phyloP scores from a whole-genome alignment of 192 early-diverging fungal genomes.

The Blastocladiella britannica region DNA sequence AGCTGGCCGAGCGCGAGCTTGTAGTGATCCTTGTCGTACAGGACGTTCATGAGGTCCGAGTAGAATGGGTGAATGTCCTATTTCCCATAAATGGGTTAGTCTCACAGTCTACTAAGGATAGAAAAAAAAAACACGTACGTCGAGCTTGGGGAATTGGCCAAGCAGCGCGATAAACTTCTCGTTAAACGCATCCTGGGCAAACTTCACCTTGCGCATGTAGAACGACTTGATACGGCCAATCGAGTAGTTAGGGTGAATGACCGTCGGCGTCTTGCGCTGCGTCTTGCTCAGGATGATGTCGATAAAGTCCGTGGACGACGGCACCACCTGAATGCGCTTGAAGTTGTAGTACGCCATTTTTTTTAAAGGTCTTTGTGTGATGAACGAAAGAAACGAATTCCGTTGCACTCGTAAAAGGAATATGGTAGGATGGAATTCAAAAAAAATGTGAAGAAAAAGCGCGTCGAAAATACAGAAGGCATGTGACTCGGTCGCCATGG shows the following conservation, averaged over 20 bases:
- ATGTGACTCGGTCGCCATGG: too few species aligned
- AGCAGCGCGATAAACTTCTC: conserved; percentile 88
- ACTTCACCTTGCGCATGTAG: conserved; percentile 99
- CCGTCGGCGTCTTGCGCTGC: conserved; percentile 89
- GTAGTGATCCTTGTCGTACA: conserved; percentile 99
- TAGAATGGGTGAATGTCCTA: conserved; percentile 99
- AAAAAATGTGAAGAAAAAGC: too few species aligned
- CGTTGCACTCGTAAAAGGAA: too few species aligned
- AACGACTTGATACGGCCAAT: conserved; percentile 93
- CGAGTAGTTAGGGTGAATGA: conserved; percentile 92
- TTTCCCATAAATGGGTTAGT: too few species aligned
- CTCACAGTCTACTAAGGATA: too few species aligned
- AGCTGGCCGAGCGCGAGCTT: conserved; percentile 97
- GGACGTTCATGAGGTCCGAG: conserved; percentile 98
- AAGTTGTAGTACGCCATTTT: conserved; percentile 87
- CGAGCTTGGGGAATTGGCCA: conserved; percentile 90
- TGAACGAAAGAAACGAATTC: too few species aligned
- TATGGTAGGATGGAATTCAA: too few species aligned
- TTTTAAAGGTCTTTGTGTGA: neutral
- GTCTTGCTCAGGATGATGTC: conserved; percentile 97
- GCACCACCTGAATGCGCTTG: conserved; percentile 90
- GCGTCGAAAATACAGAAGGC: too few species aligned
- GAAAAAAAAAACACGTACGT: conserved; percentile 57
- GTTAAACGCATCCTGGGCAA: conserved; percentile 89
- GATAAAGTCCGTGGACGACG: conserved; percentile 75